A percentile compares a stretch with the other conserved stretches of the same genome.
phyloP scores from a whole-genome alignment of 1,284 basidiomycete species.

The Cryptococcus floricola region DNA sequence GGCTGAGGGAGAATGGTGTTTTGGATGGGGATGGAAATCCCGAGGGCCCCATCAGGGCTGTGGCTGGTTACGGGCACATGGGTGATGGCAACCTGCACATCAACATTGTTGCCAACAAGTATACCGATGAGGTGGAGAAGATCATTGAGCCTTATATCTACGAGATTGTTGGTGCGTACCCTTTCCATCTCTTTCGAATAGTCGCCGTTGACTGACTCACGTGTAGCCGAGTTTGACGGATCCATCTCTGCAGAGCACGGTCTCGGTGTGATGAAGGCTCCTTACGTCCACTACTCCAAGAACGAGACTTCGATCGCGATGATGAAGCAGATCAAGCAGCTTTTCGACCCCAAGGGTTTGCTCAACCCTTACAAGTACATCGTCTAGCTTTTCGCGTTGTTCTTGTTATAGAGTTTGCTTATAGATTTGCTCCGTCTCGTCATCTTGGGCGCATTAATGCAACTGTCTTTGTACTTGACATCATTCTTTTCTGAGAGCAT shows the following conservation, averaged over 20 bases:
- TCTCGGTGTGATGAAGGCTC: constrained; percentile 82
- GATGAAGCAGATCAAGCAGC: constrained; percentile 87
- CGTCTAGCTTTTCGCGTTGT: constrained; percentile 11
- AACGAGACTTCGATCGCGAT: constrained; percentile 69
- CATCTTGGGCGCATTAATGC: background rate
- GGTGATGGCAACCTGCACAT: constrained; percentile 97
- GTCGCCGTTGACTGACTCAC: background rate
- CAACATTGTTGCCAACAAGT: constrained; percentile 84
- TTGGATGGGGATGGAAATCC: constrained; percentile 57
- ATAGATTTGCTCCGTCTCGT: background rate
- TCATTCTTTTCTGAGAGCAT: too few relatives aligned
- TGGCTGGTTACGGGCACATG: constrained; percentile 92
- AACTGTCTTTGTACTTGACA: background rate
- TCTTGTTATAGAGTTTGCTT: background rate
- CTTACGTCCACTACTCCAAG: constrained; percentile 87
- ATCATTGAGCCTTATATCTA: constrained; percentile 95
- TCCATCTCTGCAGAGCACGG: constrained; percentile 98
- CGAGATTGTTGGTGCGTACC: constrained; percentile 65
- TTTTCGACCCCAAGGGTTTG: constrained; percentile 87
- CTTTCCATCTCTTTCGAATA: background rate
- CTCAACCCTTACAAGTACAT: constrained; percentile 59
- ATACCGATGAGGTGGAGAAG: constrained; percentile 75
- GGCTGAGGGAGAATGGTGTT: constrained; percentile 69
- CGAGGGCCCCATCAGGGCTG: constrained; percentile 67
- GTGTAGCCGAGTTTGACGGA: constrained; percentile 58